phyloP scores from a whole-genome alignment of 495 filamentous ascomycete genomes.

The Xylaria nigripes region DNA sequence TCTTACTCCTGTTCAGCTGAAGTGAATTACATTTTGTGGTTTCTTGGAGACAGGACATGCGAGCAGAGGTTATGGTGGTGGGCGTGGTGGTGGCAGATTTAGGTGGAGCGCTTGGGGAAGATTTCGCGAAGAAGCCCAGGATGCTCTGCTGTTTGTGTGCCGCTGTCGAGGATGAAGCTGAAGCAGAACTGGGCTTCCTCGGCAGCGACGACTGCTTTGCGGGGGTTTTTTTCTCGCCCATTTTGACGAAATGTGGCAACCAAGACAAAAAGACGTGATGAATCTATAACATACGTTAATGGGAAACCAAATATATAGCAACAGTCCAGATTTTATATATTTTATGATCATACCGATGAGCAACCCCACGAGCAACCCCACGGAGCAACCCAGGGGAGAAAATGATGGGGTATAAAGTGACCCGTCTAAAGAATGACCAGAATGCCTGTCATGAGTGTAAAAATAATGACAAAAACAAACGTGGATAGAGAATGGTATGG shows the following conservation, averaged over 20 bases:
- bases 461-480: not conserved
- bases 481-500: not conserved
- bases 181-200: constrained; percentile 29
- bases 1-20: constrained; percentile 19
- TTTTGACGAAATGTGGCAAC: constrained; percentile 3
- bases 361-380: not conserved
- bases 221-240: constrained; percentile 33
- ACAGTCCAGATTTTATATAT: not conserved
- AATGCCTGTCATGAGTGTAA: not conserved
- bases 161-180: constrained; percentile 20
- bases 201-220: constrained; percentile 36
- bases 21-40: constrained; percentile 39
- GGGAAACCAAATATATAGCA: not conserved
- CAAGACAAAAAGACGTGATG: not conserved
- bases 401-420: not conserved
- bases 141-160: constrained; percentile 69
- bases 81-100: constrained; percentile 17
- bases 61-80: constrained; percentile 10
- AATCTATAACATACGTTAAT: not conserved
- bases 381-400: not conserved
- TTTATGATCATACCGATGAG: not conserved
- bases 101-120: constrained; percentile 17
- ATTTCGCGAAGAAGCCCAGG: constrained; percentile 75
- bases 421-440: not conserved
- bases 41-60: constrained; percentile 36